A percentile compares a stretch with the other conserved stretches of the same genome.
Evolutionary conservation across 768 basidiomycete genomes (phyloP).

Genomic region (Leccinum variicolor): DNA sequence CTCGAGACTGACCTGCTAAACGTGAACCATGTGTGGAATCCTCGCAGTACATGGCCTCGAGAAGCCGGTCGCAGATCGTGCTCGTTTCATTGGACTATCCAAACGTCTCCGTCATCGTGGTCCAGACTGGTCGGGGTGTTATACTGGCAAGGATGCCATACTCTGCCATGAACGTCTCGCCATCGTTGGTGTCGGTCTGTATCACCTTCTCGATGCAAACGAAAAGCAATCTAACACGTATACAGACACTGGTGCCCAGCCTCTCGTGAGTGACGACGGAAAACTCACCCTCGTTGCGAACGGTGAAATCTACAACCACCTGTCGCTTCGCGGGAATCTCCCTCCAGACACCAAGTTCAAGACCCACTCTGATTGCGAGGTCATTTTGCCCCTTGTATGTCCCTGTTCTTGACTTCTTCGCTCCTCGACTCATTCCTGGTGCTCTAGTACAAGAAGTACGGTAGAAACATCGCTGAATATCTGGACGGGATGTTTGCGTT

Average conservation of each 20-base stretch:
- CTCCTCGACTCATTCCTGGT: background rate
- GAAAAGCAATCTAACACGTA: background rate
- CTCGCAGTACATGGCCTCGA: constrained; percentile 79
- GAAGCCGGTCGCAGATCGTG: constrained; percentile 64
- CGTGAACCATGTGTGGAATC: constrained; percentile 81
- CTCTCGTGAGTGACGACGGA: constrained; percentile 82
- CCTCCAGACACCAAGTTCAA: constrained; percentile 76
- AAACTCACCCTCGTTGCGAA: constrained; percentile 88
- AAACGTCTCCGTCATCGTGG: constrained; percentile 92
- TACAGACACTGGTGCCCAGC: constrained; percentile 94
- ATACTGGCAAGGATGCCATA: constrained; percentile 75
- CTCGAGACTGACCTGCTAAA: background rate
- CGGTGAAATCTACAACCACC: constrained; percentile 98
- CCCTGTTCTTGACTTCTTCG: constrained; percentile 14
- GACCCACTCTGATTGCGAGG: constrained; percentile 98
- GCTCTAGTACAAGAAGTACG: constrained; percentile 78
- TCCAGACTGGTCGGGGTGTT: constrained; percentile 98
- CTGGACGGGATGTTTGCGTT: constrained; percentile 99
- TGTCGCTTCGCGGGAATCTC: constrained; percentile 67
- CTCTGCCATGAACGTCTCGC: constrained; percentile 96
- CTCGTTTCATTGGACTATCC: constrained; percentile 77
- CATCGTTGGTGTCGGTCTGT: constrained; percentile 94
- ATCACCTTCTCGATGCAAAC: background rate
- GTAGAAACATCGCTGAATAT: constrained; percentile 65
- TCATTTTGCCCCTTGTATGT: constrained; percentile 85